phyloP scores from a whole-genome alignment of 2,329 filamentous ascomycete species.

The Diaporthe amygdali region DNA sequence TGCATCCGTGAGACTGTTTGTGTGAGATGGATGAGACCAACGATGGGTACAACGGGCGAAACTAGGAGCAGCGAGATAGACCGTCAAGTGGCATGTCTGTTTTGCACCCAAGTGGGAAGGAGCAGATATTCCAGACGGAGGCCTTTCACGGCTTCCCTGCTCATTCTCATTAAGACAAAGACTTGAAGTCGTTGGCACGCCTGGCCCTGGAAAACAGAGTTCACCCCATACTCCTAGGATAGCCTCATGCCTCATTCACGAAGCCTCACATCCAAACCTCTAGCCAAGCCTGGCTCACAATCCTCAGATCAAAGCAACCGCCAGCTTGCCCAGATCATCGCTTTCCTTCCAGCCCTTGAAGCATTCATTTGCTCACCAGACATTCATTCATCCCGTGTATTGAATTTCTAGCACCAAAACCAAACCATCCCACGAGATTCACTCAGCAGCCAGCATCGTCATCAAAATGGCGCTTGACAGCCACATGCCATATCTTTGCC shows the following conservation, averaged over 20 bases:
- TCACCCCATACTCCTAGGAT: neutral
- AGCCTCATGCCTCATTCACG: neutral
- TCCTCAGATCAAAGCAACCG: neutral
- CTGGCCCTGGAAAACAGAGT: neutral
- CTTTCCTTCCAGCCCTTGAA: neutral
- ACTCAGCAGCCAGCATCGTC: neutral
- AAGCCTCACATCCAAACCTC: neutral
- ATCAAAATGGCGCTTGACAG: slow-evolving; percentile 19
- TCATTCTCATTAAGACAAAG: neutral
- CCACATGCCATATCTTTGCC: slow-evolving; percentile 14
- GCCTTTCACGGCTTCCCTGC: neutral
- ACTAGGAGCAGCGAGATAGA: neutral
- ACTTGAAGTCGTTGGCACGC: neutral
- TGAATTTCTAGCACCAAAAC: neutral
- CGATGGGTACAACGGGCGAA: neutral
- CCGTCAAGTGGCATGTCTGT: neutral
- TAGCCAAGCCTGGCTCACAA: neutral
- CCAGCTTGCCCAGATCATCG: neutral
- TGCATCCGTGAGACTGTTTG: neutral
- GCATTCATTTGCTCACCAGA: neutral
- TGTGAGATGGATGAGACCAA: neutral
- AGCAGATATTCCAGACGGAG: neutral
- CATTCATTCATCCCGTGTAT: neutral
- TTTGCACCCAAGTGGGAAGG: slow-evolving; percentile 11
- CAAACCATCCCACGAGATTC: neutral